Conservation (phyloP, 208 protist genomes). For the Ichthyophonus hoferi region DNA sequence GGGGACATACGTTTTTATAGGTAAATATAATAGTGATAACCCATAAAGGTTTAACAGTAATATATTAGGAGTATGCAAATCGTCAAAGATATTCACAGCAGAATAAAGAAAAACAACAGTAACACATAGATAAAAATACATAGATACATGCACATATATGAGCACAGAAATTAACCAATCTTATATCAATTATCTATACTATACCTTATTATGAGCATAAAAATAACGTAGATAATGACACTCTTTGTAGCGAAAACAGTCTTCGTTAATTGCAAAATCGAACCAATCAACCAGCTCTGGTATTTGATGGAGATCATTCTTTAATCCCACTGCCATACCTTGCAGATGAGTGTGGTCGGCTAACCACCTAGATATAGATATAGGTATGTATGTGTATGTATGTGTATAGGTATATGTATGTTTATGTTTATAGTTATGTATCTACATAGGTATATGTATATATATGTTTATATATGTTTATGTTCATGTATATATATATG, state of each 20-base stretch:
- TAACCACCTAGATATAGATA: neutral
- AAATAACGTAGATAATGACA: neutral
- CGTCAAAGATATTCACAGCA: no score
- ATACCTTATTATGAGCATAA: neutral
- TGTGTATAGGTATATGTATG: neutral
- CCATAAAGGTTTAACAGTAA: no score
- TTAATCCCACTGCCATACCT: constrained; percentile 8
- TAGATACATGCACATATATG: no score
- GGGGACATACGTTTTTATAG: no score
- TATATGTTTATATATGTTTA: neutral
- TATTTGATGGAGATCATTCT: constrained; percentile 8
- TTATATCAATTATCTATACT: no score
- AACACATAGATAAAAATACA: no score
- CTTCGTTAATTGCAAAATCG: constrained; percentile 30
- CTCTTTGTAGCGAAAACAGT: neutral
- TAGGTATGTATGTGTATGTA: neutral
- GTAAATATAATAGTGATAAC: no score
- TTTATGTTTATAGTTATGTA: neutral
- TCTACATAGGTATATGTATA: neutral
- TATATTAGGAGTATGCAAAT: no score
- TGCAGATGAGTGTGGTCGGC: neutral
- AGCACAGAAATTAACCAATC: no score
- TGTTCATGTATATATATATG: neutral
- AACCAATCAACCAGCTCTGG: neutral
- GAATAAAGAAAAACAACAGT: no score